A percentile compares a stretch with the other conserved stretches of the same genome.
phyloP scores from a whole-genome alignment of 2,329 filamentous ascomycete species.

The Ophiostoma tasmaniense region DNA sequence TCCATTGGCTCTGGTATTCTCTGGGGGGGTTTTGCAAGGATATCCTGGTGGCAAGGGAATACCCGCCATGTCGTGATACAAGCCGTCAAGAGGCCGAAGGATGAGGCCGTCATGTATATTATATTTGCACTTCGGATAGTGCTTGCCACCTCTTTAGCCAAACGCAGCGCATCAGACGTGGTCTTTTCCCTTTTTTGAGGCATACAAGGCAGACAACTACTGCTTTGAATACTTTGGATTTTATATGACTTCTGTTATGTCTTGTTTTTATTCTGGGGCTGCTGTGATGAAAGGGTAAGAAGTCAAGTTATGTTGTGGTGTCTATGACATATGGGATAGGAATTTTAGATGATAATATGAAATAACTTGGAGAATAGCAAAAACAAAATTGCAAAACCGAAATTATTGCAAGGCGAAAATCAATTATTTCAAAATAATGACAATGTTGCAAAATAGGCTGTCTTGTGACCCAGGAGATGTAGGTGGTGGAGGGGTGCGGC shows the following conservation, averaged over 20 bases:
- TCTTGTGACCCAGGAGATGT: neutral
- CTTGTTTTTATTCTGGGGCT: too few species aligned
- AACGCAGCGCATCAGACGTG: neutral
- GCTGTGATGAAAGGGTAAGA: too few species aligned
- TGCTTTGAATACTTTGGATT: too few species aligned
- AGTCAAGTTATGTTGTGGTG: too few species aligned
- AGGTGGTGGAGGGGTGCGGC: neutral
- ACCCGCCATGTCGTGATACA: conserved; percentile 6
- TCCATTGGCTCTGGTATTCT: neutral
- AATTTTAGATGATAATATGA: too few species aligned
- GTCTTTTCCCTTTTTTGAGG: neutral
- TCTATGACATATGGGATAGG: too few species aligned
- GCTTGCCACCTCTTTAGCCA: neutral
- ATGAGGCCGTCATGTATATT: neutral
- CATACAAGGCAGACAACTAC: too few species aligned
- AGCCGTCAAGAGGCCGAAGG: neutral
- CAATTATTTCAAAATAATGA: neutral
- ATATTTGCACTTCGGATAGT: neutral
- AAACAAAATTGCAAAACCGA: neutral
- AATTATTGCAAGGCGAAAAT: too few species aligned
- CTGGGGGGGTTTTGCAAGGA: neutral
- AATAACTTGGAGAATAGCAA: too few species aligned
- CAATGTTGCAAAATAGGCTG: neutral
- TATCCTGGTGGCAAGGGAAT: neutral
- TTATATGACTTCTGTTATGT: too few species aligned